Conservation (phyloP, 2,329 filamentous ascomycete genomes). For the Mollisiaceae sp. region DNA sequence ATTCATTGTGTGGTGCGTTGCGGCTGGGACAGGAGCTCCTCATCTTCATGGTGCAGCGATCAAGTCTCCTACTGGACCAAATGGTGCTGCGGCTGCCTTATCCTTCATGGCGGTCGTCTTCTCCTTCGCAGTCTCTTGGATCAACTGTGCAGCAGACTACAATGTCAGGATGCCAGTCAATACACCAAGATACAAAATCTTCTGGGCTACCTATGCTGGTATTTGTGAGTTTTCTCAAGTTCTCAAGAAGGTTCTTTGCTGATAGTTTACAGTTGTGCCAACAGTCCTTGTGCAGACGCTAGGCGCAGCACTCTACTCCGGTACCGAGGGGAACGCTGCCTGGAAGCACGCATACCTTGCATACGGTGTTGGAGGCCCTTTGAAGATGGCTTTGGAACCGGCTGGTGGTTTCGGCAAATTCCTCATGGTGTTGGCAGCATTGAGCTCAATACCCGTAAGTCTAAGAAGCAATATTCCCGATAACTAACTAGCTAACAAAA, state of each 20-base stretch:
- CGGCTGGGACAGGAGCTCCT: constrained; percentile 41
- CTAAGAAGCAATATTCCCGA: not conserved
- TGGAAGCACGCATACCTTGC: constrained; percentile 21
- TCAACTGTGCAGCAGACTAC: constrained; percentile 23
- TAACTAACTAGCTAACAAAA: not conserved
- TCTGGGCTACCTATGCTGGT: constrained; percentile 14
- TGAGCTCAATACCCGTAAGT: constrained; percentile 23
- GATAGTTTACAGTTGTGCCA: constrained; percentile 13
- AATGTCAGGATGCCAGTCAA: constrained; percentile 21
- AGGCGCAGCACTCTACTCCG: constrained; percentile 17
- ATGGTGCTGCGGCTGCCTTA: constrained; percentile 17
- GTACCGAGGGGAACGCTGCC: constrained; percentile 14
- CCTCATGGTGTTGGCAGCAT: constrained; percentile 19
- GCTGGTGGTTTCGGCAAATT: constrained; percentile 24
- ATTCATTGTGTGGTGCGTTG: constrained; percentile 44
- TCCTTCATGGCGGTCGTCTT: constrained; percentile 23
- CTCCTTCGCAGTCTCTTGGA: constrained; percentile 17
- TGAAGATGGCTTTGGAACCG: constrained; percentile 22
- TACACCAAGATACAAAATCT: constrained; percentile 21
- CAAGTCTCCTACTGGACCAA: constrained; percentile 19
- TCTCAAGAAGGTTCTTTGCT: not conserved
- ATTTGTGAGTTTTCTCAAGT: constrained; percentile 15
- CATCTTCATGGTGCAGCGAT: constrained; percentile 16
- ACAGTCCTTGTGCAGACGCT: constrained; percentile 17
- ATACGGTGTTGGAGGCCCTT: constrained; percentile 19